phyloP scores from a whole-genome alignment of 2,329 filamentous ascomycete species.

The Cladosporium colombiae region DNA sequence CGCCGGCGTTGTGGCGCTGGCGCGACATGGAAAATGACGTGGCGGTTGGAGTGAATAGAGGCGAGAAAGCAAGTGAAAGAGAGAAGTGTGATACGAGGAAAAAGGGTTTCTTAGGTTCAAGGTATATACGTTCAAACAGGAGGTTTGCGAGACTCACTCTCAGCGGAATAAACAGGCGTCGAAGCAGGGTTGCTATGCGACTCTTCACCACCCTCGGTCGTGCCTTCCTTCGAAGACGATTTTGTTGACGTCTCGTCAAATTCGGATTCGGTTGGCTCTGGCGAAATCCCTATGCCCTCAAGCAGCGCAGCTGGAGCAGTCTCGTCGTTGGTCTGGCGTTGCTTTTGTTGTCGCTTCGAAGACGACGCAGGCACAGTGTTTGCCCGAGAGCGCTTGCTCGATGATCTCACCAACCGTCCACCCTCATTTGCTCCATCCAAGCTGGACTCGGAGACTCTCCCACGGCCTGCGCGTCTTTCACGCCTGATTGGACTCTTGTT shows the following conservation, averaged over 20 bases:
- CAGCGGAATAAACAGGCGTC: background rate
- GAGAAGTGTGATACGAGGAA: background rate
- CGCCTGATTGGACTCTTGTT: background rate
- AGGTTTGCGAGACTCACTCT: conserved; percentile 5
- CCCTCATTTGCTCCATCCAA: background rate
- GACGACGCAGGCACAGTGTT: background rate
- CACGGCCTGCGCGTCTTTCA: background rate
- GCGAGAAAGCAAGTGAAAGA: background rate
- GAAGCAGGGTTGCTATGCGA: conserved; percentile 3
- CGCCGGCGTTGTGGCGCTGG: background rate
- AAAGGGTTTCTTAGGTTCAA: background rate
- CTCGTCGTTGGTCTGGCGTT: background rate
- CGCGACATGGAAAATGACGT: conserved; percentile 1
- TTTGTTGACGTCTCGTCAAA: too few relatives aligned
- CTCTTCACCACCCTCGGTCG: conserved; percentile 1
- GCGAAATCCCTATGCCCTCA: background rate
- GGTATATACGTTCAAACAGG: conserved; percentile 12
- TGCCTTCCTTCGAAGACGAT: conserved; percentile 2
- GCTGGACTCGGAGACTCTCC: background rate
- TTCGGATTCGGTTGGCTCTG: background rate
- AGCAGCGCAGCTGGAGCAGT: background rate
- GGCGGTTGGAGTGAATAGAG: background rate
- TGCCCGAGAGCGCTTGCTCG: background rate
- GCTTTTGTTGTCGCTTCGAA: background rate
- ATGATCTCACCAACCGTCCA: background rate